phyloP scores from a whole-genome alignment of 495 filamentous ascomycete genomes.

The Aspergillus indologenus region DNA sequence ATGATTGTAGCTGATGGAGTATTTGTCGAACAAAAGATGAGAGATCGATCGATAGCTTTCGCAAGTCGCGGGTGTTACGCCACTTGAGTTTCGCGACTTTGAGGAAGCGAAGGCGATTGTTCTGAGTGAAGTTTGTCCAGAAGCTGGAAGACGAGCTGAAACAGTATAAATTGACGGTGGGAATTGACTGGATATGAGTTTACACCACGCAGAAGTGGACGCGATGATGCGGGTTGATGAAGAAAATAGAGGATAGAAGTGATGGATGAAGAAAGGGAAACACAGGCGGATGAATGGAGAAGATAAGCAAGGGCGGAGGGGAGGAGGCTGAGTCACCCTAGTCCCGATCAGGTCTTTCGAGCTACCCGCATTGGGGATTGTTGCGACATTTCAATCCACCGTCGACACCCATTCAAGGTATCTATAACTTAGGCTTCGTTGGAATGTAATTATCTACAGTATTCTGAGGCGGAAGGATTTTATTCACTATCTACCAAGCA shows the following conservation, averaged over 20 bases:
- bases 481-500: too few species aligned
- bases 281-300: constrained; percentile 11
- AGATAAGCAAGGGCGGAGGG: constrained; percentile 17
- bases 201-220: constrained; percentile 16
- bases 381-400: too few species aligned
- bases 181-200: constrained; percentile 12
- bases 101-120: constrained; percentile 3
- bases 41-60: constrained; percentile 11
- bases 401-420: too few species aligned
- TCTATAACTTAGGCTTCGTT: too few species aligned
- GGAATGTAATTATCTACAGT: too few species aligned
- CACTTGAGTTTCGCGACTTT: constrained; percentile 7
- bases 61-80: constrained; percentile 8
- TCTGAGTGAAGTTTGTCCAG: background rate
- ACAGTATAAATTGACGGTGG: too few species aligned
- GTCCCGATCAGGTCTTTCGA: constrained; percentile 8
- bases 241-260: too few species aligned
- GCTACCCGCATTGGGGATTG: background rate
- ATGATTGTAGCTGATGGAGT: constrained; percentile 41
- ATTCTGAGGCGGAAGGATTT: too few species aligned
- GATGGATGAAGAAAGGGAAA: constrained; percentile 14
- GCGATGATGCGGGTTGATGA: constrained; percentile 20
- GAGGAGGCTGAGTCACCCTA: constrained; percentile 15
- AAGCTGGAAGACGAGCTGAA: constrained; percentile 18
- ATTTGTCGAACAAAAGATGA: background rate